Conservation (phyloP, 352 stramenopile genomes). For the Pythium oligandrum region DNA sequence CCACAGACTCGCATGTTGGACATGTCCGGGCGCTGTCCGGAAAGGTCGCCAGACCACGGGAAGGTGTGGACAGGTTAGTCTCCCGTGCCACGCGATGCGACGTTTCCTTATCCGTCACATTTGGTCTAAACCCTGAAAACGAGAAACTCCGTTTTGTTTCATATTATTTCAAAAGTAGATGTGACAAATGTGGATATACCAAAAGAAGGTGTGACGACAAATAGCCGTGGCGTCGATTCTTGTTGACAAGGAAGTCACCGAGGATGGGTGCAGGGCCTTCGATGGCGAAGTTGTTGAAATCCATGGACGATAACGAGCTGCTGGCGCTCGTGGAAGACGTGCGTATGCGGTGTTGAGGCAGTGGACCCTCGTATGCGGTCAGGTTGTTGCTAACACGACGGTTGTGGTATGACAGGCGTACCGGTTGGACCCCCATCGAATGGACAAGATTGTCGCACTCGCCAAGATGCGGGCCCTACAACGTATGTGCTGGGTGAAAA, state of each 20-base stretch:
- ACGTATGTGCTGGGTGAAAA: slow-evolving; percentile 8
- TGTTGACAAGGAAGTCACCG: too few species aligned
- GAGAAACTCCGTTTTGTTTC: too few species aligned
- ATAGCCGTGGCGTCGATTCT: too few species aligned
- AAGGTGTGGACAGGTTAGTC: too few species aligned
- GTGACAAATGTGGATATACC: not conserved
- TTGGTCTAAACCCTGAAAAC: too few species aligned
- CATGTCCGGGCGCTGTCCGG: too few species aligned
- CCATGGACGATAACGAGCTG: slow-evolving; percentile 61
- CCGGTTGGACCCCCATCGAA: slow-evolving; percentile 36
- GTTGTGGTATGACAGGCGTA: slow-evolving; percentile 30
- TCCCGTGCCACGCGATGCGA: too few species aligned
- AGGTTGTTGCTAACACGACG: not conserved
- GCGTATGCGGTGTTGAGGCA: slow-evolving; percentile 3
- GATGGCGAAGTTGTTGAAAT: slow-evolving; percentile 48
- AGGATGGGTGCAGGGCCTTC: slow-evolving; percentile 28
- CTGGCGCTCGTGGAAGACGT: slow-evolving; percentile 37
- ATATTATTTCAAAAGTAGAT: too few species aligned
- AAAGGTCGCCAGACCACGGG: too few species aligned
- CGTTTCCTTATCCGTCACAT: too few species aligned
- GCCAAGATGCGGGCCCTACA: slow-evolving; percentile 40
- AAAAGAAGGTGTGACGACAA: slow-evolving; percentile 6
- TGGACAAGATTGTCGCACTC: slow-evolving; percentile 40
- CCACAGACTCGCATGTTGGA: too few species aligned
- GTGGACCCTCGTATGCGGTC: too few species aligned